Evolutionary conservation across 1,139 yeast genomes (phyloP).

Genomic region (Yamadazyma sp.): DNA sequence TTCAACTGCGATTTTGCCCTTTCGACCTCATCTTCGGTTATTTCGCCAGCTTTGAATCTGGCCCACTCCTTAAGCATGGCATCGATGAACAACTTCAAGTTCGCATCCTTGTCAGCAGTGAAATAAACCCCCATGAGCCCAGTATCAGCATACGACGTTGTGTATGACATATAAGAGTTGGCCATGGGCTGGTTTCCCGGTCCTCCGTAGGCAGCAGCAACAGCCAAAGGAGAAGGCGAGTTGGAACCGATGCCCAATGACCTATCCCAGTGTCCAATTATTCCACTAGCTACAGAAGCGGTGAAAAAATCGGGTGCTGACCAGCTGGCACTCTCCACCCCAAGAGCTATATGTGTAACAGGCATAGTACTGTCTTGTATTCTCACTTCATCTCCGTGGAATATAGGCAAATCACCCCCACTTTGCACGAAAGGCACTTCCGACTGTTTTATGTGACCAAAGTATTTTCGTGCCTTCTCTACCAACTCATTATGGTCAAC

Average conservation of each 20-base stretch:
- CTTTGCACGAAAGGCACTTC: constrained; percentile 67
- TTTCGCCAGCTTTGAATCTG: constrained; percentile 71
- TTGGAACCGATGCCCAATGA: constrained; percentile 75
- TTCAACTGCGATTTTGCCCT: constrained; percentile 93
- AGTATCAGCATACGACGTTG: constrained; percentile 95
- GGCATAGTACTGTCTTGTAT: constrained; percentile 83
- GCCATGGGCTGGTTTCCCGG: constrained; percentile 60
- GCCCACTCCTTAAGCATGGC: constrained; percentile 88
- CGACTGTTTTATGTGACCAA: constrained; percentile 73
- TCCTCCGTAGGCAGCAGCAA: constrained; percentile 69
- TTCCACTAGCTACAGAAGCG: constrained; percentile 94
- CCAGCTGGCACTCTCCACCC: constrained; percentile 99
- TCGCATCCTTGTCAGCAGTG: constrained; percentile 72
- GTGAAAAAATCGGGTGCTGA: constrained; percentile 93
- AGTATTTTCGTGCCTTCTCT: constrained; percentile 67
- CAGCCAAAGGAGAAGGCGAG: constrained; percentile 76
- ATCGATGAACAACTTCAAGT: constrained; percentile 66
- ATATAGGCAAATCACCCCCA: constrained; percentile 76
- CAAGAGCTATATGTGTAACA: constrained; percentile 86
- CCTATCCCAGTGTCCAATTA: constrained; percentile 97
- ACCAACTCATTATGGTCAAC: constrained; percentile 87
- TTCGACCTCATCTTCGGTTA: constrained; percentile 84
- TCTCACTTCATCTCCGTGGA: constrained; percentile 83
- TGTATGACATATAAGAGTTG: constrained; percentile 92
- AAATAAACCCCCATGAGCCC: constrained; percentile 97